Percentiles rank a stretch among this genome's conserved stretches.
These are phyloP conservation scores for Umbelopsis ramanniana DNA, from an alignment of 192 early-diverging fungal species.

Conservation along the genomic window DNA sequence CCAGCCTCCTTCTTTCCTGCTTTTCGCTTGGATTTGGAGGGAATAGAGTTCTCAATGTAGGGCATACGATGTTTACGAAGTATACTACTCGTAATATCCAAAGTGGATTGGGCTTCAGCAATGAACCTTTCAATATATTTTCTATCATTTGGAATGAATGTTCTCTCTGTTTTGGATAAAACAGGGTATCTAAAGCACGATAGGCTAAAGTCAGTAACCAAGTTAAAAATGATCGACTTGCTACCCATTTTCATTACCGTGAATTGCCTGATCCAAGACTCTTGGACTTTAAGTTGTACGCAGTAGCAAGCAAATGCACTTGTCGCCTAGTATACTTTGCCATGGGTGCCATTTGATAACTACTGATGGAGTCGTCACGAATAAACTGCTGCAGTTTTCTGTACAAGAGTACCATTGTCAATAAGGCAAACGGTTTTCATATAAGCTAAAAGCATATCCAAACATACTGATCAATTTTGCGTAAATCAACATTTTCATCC, in stretches of 20 bases:
- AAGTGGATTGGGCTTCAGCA: slow-evolving; percentile 40
- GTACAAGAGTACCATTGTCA: background rate
- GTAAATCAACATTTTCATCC: slow-evolving; percentile 21
- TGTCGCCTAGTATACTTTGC: slow-evolving; percentile 44
- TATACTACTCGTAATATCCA: slow-evolving; percentile 24
- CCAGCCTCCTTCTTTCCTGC: background rate
- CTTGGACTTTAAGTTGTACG: slow-evolving; percentile 50
- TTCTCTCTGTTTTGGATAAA: slow-evolving; percentile 50
- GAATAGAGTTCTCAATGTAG: background rate
- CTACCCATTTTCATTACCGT: slow-evolving; percentile 10
- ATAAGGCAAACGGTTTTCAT: background rate
- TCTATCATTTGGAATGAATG: slow-evolving; percentile 46
- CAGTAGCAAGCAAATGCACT: slow-evolving; percentile 47
- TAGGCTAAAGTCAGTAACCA: background rate
- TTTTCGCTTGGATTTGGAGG: slow-evolving; percentile 6
- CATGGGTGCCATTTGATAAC: slow-evolving; percentile 51
- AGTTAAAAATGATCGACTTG: background rate
- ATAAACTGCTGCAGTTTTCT: slow-evolving; percentile 29
- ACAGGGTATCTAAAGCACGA: slow-evolving; percentile 36
- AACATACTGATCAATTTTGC: slow-evolving; percentile 26
- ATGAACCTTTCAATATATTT: slow-evolving; percentile 46
- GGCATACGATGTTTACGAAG: slow-evolving; percentile 18
- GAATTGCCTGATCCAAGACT: slow-evolving; percentile 50
- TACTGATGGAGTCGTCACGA: slow-evolving; percentile 38
- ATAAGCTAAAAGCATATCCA: background rate